Evolutionary conservation across 2,329 filamentous ascomycete genomes (phyloP).

Genomic region (Xylariaceae sp.): DNA sequence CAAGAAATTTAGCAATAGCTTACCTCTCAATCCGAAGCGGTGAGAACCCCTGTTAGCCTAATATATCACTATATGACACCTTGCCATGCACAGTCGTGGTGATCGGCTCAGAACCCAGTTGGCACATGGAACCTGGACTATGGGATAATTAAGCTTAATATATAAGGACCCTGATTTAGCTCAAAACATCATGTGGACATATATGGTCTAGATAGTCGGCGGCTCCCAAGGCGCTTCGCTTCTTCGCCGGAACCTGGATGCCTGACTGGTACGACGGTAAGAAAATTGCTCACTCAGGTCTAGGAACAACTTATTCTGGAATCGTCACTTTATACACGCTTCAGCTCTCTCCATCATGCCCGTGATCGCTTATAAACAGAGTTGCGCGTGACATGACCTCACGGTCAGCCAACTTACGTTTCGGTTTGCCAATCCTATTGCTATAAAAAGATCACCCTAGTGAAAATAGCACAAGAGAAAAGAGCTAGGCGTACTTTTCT

Average conservation of each 20-base stretch:
- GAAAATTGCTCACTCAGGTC: constrained; percentile 10
- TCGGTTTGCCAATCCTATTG: constrained; percentile 27
- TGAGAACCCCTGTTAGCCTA: neutral
- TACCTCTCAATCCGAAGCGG: neutral
- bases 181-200: constrained; percentile 37
- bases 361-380: constrained; percentile 9
- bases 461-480: constrained; percentile 21
- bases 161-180: constrained; percentile 31
- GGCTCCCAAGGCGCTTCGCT: constrained; percentile 13
- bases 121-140: neutral
- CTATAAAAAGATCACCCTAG: constrained; percentile 34
- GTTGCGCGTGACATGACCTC: constrained; percentile 18
- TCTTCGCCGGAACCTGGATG: constrained; percentile 28
- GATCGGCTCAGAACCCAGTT: neutral
- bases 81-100: neutral
- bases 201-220: constrained; percentile 11
- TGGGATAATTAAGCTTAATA: constrained; percentile 42
- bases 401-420: neutral
- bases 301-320: neutral
- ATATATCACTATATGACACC: neutral
- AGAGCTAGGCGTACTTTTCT: constrained; percentile 36
- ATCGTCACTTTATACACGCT: neutral
- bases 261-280: constrained; percentile 16
- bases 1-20: neutral
- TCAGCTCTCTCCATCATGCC: neutral